Evolutionary conservation across 2,329 filamentous ascomycete genomes (phyloP).

Genomic region (Epichloe sylvatica): DNA sequence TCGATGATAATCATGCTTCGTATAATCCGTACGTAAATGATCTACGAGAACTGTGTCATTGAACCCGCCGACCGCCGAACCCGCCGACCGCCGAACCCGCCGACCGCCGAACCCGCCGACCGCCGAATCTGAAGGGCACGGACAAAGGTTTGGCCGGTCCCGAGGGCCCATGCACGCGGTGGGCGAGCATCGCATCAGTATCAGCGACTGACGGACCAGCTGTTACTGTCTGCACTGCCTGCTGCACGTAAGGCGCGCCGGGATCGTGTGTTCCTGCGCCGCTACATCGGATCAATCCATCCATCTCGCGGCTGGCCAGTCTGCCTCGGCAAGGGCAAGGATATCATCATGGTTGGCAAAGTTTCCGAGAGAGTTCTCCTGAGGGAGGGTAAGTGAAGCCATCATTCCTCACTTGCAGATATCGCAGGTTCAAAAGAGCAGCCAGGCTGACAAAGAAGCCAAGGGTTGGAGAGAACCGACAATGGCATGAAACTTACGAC

Average conservation of each 20-base stretch:
- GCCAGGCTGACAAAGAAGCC: conserved; percentile 2
- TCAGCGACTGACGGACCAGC: background rate
- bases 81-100: too few species aligned
- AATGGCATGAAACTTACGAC: conserved; percentile 94
- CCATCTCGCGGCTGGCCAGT: background rate
- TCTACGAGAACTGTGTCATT: too few species aligned
- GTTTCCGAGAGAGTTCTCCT: conserved; percentile 52
- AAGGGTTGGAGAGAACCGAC: conserved; percentile 89
- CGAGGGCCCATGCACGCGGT: background rate
- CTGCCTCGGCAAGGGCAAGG: background rate
- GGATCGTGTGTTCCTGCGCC: too few species aligned
- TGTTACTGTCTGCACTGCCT: too few species aligned
- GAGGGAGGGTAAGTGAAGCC: conserved; percentile 37
- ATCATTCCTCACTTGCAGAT: conserved; percentile 5
- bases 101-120: too few species aligned
- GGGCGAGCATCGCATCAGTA: background rate
- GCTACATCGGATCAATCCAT: background rate
- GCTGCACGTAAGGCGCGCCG: too few species aligned
- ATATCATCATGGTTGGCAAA: conserved; percentile 43
- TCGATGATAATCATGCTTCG: too few species aligned
- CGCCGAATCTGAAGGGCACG: background rate
- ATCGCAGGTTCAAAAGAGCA: conserved; percentile 8
- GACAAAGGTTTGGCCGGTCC: background rate
- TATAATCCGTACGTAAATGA: too few species aligned
- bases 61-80: too few species aligned